Evolutionary conservation across 2,329 filamentous ascomycete species (phyloP), one percentile per base, ranked within the genome.

Genomic region (Moelleriella libera): DNA sequence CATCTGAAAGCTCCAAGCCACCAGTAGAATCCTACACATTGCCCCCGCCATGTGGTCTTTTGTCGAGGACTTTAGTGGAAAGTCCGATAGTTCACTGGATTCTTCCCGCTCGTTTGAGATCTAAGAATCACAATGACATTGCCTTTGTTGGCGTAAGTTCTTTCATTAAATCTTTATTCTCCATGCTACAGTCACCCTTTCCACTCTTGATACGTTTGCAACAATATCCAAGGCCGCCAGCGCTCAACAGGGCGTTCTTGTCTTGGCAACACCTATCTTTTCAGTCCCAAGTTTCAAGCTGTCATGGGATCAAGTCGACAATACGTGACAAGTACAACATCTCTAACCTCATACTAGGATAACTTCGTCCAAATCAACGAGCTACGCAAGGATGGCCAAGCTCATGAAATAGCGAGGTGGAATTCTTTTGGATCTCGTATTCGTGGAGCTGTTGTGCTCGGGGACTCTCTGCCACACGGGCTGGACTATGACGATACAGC

Each of bases 361-460:
- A 76, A 84, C 52, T 86, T 80, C 55, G 75, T 98, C 43, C 83
- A 90, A 54, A 79, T 97, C 52, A 84, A 82, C 55, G 84, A 94
- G 60, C 75, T 92, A 2, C 70, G 72, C 5, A 70, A 71, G 43
- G 78, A 85, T 58, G 81, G 82, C 1, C 81, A 84, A 56, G 72
- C 95, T 29, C 77, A 82, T 53, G 80, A 88, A 57, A 70, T 95
- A n/a, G 71, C 76, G n/a, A 76, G 77, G 50, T 94, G 89, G 63
- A 72, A 74, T 41, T 81, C 95, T 60, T 90, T 97, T 60, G 80
- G 81, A 47, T 76, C 79, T 32, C 76, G 80, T 42, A 96, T 97
- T 53, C 73, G 85, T 50, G 85, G 87, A 56, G 88, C 88, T 5
- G 78, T 78, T 49, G 80, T 89, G 11, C 76, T 97, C 55, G 87